Evolutionary conservation across 139 green algal species (phyloP), one percentile per base, ranked within the genome.

Genomic region (Chlorella vulgaris): DNA sequence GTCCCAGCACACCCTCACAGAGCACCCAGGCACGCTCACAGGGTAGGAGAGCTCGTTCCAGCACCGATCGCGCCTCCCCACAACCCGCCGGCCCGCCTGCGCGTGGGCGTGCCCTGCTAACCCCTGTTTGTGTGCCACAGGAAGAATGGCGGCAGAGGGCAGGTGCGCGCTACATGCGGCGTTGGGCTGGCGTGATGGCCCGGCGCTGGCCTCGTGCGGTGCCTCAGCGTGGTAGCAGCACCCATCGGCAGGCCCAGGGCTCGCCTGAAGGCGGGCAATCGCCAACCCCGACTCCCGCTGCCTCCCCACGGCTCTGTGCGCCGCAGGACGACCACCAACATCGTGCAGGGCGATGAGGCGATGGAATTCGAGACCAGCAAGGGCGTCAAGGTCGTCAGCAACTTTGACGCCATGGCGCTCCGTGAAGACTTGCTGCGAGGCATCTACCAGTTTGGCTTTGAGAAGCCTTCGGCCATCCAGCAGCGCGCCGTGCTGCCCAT

Each of bases 391-490:
- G 88, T 94, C 3, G 81, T 96, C 39, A 90, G 83, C 40, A 94
- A 83, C 43, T 99, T 99, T 78, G 96, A 99, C 28, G 73, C 86
- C 7, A 99, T 99, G 96, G 89, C 88, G 2, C 87, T 99, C 29
- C 83, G 93, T 71, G 94, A 99, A 42, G 94, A 98, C 58, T 87
- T 99, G 36, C 84, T 99, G 33, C 89, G 96, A 22, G 73, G 97
- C 19, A 85, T 99, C 8, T 99, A 98, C 78, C 83, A 86, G 28
- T 99, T 97, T 70, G 97, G 97, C 51, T 99, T 98, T 85, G 95
- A 99, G 81, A 98, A 96, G 88, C 97, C 97, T 0, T 98, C 95
- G 7, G 97, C 97, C 43, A 99, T 99, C 74, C 97, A 99, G 88
- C 97, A 99, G 87, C 91, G 97, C 21, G 97, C 97, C 0, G 88